A percentile compares a stretch with the other conserved stretches of the same genome.
Evolutionary conservation across 1,284 basidiomycete genomes (phyloP).

Genomic region (Inonotus obliquus): DNA sequence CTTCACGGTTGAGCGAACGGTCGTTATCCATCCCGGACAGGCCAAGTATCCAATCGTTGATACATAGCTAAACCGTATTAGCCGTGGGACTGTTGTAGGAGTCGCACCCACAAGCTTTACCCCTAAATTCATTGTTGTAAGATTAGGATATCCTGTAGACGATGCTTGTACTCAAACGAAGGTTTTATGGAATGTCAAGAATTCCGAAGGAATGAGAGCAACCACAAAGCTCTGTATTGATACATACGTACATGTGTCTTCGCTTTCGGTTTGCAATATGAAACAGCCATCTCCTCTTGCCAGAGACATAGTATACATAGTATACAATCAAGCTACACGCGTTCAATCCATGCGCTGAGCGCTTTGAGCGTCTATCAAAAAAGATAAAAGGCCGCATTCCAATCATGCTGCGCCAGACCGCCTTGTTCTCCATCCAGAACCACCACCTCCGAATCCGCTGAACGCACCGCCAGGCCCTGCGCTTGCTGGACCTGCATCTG

Average conservation of each 20-base stretch:
- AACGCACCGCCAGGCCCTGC: conserved; percentile 37
- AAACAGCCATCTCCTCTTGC: neutral
- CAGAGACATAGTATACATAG: neutral
- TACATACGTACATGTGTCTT: neutral
- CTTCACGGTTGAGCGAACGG: conserved; percentile 43
- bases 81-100: too few relatives aligned
- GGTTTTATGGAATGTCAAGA: neutral
- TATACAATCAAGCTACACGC: neutral
- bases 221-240: neutral
- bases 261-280: neutral
- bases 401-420: neutral
- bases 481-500: conserved; percentile 11
- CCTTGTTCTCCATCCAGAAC: conserved; percentile 30
- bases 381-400: neutral
- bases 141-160: neutral
- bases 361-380: neutral
- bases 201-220: neutral
- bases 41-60: conserved; percentile 20
- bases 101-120: too few relatives aligned
- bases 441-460: conserved; percentile 43
- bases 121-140: too few relatives aligned
- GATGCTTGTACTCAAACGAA: neutral
- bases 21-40: conserved; percentile 38
- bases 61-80: neutral
- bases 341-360: neutral